These are phyloP conservation scores for Exophiala alcalophila DNA, from an alignment of 2,329 filamentous ascomycete species.

Conservation along the genomic window DNA sequence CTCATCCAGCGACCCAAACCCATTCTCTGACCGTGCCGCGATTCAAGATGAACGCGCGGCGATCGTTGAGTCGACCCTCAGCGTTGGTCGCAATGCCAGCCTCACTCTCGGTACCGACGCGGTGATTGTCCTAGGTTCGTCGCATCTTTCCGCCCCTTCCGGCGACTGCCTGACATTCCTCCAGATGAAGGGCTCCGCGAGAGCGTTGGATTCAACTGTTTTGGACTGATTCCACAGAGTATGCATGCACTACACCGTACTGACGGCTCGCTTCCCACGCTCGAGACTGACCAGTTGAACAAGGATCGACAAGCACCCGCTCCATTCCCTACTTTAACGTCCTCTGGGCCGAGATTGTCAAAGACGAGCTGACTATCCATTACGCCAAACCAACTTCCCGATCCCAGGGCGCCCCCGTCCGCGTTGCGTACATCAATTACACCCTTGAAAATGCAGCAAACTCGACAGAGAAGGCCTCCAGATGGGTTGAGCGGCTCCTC, in stretches of 20 bases:
- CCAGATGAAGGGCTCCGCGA: slow-evolving; percentile 24
- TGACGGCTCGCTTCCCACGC: neutral
- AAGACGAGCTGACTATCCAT: slow-evolving; percentile 63
- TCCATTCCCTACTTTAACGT: slow-evolving; percentile 77
- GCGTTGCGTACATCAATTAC: slow-evolving; percentile 61
- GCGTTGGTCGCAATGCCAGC: slow-evolving; percentile 57
- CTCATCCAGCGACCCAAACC: slow-evolving; percentile 11
- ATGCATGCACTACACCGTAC: too few species aligned
- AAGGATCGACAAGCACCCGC: slow-evolving; percentile 50
- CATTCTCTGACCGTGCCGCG: slow-evolving; percentile 21
- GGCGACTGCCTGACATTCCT: slow-evolving; percentile 9
- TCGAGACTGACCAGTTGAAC: slow-evolving; percentile 4
- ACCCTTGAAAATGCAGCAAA: slow-evolving; percentile 53
- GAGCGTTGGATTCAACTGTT: slow-evolving; percentile 48
- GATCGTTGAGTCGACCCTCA: slow-evolving; percentile 47
- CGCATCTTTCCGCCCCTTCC: neutral
- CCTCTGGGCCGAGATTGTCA: slow-evolving; percentile 70
- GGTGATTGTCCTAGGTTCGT: slow-evolving; percentile 56
- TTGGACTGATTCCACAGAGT: slow-evolving; percentile 55
- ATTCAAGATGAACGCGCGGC: slow-evolving; percentile 34
- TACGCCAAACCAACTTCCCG: slow-evolving; percentile 65
- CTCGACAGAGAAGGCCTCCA: slow-evolving; percentile 40
- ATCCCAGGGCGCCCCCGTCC: slow-evolving; percentile 49
- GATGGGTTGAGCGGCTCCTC: slow-evolving; percentile 65
- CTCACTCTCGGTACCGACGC: slow-evolving; percentile 61